phyloP scores from a whole-genome alignment of 2,329 filamentous ascomycete species.

The Cytospora chrysosperma region DNA sequence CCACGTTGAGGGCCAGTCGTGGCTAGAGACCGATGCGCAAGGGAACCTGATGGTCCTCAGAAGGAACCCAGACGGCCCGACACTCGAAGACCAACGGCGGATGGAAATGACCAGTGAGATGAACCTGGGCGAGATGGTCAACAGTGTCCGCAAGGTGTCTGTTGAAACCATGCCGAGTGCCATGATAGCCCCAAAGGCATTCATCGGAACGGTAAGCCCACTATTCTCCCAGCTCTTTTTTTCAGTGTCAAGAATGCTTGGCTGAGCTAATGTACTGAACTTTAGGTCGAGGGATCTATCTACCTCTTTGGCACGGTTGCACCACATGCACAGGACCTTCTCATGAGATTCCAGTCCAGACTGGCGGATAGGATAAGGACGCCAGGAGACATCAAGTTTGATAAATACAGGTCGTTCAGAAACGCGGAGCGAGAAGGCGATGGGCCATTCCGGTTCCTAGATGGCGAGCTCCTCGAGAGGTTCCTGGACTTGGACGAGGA shows the following conservation, averaged over 20 bases:
- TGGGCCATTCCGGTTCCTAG: constrained; percentile 83
- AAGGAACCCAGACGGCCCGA: constrained; percentile 70
- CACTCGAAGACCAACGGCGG: constrained; percentile 67
- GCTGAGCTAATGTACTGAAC: constrained; percentile 26
- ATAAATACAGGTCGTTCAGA: constrained; percentile 77
- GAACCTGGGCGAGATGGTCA: constrained; percentile 88
- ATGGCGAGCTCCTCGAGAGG: constrained; percentile 84
- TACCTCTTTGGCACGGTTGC: constrained; percentile 85
- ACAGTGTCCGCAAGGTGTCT: constrained; percentile 74
- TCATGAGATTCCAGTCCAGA: constrained; percentile 76
- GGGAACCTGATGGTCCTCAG: constrained; percentile 84
- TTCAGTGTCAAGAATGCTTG: background rate
- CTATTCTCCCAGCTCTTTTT: background rate
- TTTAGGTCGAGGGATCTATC: constrained; percentile 81
- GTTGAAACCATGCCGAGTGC: constrained; percentile 64
- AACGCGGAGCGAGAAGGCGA: constrained; percentile 68
- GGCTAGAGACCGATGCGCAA: constrained; percentile 81
- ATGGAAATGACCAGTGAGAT: constrained; percentile 79
- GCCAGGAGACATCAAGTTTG: constrained; percentile 74
- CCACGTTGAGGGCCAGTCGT: constrained; percentile 69
- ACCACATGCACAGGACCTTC: constrained; percentile 68
- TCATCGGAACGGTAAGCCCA: constrained; percentile 76
- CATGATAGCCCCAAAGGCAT: constrained; percentile 76
- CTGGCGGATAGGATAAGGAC: constrained; percentile 66
- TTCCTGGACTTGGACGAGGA: constrained; percentile 72